Base-by-base conservation (phyloP, 2,329 filamentous ascomycete genomes). In the Colletotrichum coccodes region DNA sequence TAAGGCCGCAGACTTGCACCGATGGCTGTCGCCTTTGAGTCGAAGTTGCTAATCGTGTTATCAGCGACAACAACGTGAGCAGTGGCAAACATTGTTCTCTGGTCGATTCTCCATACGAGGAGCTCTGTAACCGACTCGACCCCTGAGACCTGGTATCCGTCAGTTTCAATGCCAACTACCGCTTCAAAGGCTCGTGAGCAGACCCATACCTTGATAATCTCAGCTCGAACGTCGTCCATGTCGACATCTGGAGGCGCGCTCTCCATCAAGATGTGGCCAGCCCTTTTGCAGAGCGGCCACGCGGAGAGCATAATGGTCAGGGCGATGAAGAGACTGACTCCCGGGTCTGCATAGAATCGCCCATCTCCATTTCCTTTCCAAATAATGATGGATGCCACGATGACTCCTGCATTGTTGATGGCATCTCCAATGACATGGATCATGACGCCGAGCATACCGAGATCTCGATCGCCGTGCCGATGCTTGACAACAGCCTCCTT, bases 351-450 rank as follows among this genome's bases (percentile, higher is more conserved):
- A 72, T 94, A 94, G 80, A 87, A 93, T 38, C 90, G 84, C 4
- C 78, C 82, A 1, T 86, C 81, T 34, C 86, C 89, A 34, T 84
- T 76, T 0, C 86, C 82, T 64, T 90, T 82, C 92, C 91, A 94
- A 76, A 94, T 91, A 36, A 93, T 83, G 2, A 91, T 74, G 0
- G 90, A 91, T 1, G 91, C 87, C 40, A 91, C 81, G 56, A 94
- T 93, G 68, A 95, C 92, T 11, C 91, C 92, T 12, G 94, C 77
- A 73, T 95, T 95, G 80, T 94, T 94, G 71, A 92, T 83, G 6
- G 91, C 91, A 74, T 95, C 92, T 36, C 91, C 90, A 3, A 92
- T 74, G 30, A 94, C 87, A 73, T 95, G 92, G 16, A 93, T 79
- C 12, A 94, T 75, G 1, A 93, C 91, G 1, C 90, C 92, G 70